Conservation (phyloP, 1,284 basidiomycete genomes). For the Acaromyces ingoldii region DNA sequence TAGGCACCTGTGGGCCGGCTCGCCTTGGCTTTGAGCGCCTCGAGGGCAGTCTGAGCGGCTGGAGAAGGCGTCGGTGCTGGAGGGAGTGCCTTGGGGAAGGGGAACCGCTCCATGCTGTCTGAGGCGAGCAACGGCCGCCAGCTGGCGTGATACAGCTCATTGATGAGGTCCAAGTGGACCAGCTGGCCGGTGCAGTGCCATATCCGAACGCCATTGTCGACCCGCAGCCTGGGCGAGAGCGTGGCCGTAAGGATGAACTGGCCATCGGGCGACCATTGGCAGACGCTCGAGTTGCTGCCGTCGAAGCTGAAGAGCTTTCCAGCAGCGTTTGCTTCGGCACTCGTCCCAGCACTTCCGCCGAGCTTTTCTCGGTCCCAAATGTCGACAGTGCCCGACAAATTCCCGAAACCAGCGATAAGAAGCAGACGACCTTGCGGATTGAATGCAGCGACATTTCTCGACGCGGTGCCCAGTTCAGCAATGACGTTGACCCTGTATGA, state of each 20-base stretch:
- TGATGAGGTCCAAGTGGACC: conserved; percentile 68
- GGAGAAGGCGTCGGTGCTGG: conserved; percentile 67
- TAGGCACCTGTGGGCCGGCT: conserved; percentile 52
- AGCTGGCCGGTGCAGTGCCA: conserved; percentile 88
- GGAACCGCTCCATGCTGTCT: conserved; percentile 54
- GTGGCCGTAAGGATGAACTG: conserved; percentile 89
- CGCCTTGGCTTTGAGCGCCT: conserved; percentile 43
- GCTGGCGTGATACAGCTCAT: conserved; percentile 80
- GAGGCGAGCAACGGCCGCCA: conserved; percentile 65
- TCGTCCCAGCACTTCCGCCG: conserved; percentile 23
- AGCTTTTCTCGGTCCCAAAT: conserved; percentile 83
- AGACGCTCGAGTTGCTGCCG: conserved; percentile 85
- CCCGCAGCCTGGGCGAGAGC: conserved; percentile 83
- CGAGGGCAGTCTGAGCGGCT: conserved; percentile 56
- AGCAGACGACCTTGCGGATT: conserved; percentile 88
- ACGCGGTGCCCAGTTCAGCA: conserved; percentile 83
- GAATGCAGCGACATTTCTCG: conserved; percentile 87
- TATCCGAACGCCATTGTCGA: conserved; percentile 93
- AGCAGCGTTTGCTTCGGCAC: conserved; percentile 8
- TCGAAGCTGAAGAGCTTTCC: conserved; percentile 78
- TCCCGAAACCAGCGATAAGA: conserved; percentile 89
- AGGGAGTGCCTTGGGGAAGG: conserved; percentile 70
- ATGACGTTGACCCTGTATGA: conserved; percentile 82
- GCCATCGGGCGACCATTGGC: conserved; percentile 93
- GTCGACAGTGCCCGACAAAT: conserved; percentile 87